A percentile compares a stretch with the other conserved stretches of the same genome.
phyloP scores from a whole-genome alignment of 495 filamentous ascomycete genomes.

The Tuber melanosporum region DNA sequence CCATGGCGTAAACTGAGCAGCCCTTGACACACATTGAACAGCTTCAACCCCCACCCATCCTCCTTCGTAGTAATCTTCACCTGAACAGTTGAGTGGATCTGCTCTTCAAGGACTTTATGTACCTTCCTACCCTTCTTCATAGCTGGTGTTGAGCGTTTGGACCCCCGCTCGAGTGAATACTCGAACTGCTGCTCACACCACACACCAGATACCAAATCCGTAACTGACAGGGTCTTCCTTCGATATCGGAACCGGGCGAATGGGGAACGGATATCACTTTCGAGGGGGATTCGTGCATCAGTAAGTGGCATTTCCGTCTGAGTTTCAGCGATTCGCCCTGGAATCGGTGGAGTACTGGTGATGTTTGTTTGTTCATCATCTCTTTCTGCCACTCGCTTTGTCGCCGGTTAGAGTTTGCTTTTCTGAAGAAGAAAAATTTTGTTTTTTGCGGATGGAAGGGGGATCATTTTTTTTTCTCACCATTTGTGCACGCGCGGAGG shows the following conservation, averaged over 20 bases:
- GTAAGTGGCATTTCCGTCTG: conserved; percentile 26
- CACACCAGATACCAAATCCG: conserved; percentile 76
- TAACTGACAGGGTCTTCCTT: conserved; percentile 77
- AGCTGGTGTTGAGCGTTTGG: conserved; percentile 63
- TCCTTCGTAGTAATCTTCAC: conserved; percentile 69
- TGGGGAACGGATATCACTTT: conserved; percentile 46
- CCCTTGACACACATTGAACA: conserved; percentile 92
- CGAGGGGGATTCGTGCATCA: conserved; percentile 26
- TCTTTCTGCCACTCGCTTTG: conserved; percentile 7
- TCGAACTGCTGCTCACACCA: conserved; percentile 97
- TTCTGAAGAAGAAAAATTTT: conserved; percentile 34
- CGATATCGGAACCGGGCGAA: conserved; percentile 73
- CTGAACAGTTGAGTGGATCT: conserved; percentile 68
- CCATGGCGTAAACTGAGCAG: conserved; percentile 66
- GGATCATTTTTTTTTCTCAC: neutral
- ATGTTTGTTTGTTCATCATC: neutral
- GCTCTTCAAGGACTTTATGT: conserved; percentile 75
- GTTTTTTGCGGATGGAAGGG: conserved; percentile 14
- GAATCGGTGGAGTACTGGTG: conserved; percentile 2
- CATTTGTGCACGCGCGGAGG: conserved; percentile 33
- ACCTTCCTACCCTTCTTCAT: conserved; percentile 76
- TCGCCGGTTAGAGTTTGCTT: conserved; percentile 16
- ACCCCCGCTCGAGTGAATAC: conserved; percentile 69
- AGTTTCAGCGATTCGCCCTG: conserved; percentile 4
- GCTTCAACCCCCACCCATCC: conserved; percentile 70